Evolutionary conservation across 2,329 filamentous ascomycete genomes (phyloP).

Genomic region (Calonectria montana): DNA sequence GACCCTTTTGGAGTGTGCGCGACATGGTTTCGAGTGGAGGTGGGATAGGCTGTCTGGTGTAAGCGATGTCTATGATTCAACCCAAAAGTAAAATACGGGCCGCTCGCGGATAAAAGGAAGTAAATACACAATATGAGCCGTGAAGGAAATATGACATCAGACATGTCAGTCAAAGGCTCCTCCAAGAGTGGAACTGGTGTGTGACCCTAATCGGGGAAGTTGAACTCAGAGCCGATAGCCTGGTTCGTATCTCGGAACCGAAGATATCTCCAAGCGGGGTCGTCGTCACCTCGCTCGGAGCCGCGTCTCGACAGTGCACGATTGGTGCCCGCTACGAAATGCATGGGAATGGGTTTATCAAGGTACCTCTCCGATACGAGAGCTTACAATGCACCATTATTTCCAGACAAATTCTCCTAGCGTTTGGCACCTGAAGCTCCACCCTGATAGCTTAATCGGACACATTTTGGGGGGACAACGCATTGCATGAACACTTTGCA

Average conservation of each 20-base stretch:
- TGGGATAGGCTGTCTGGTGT: background rate
- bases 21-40: background rate
- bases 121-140: background rate
- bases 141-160: background rate
- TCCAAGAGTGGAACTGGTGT: constrained; percentile 12
- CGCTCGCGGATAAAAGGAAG: background rate
- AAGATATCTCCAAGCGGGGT: background rate
- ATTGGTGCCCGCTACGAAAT: background rate
- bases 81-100: background rate
- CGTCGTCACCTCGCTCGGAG: background rate
- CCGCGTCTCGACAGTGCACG: background rate
- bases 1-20: constrained; percentile 20
- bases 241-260: constrained; percentile 13
- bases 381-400: background rate
- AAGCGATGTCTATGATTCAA: background rate
- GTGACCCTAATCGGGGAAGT: background rate
- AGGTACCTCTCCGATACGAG: background rate
- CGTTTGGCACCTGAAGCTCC: background rate
- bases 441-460: background rate
- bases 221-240: constrained; percentile 1
- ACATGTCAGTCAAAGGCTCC: background rate
- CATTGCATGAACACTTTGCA: background rate
- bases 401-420: background rate
- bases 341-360: background rate
- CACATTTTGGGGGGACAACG: background rate